Percentiles rank a stretch among this genome's conserved stretches.
Conservation (phyloP, 331 rosid species). For the Dryas integrifolia region DNA sequence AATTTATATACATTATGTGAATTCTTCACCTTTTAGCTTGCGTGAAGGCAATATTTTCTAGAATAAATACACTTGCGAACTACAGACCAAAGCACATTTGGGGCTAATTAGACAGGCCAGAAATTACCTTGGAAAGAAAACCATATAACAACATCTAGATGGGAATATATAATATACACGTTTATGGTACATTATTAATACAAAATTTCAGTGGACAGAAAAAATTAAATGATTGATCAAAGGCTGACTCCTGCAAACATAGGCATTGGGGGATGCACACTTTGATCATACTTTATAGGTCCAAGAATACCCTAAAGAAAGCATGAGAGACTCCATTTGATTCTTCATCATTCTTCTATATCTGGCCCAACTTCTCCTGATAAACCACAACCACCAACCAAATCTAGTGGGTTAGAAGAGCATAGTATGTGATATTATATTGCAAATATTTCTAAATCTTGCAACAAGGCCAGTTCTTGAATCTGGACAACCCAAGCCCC, state of each 20-base stretch:
- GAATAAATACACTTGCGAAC: not conserved
- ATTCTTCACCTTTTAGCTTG: not conserved
- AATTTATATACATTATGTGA: not conserved
- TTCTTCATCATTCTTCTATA: slow-evolving; percentile 34
- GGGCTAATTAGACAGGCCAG: not conserved
- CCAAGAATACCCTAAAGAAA: not conserved
- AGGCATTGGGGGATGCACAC: slow-evolving; percentile 1
- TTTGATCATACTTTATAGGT: slow-evolving; percentile 17
- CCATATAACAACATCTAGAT: not conserved
- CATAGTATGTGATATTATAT: not conserved
- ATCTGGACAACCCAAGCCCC: not conserved
- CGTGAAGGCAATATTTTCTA: not conserved
- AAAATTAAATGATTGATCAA: slow-evolving; percentile 4
- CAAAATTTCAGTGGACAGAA: slow-evolving; percentile 24
- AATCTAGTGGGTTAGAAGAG: slow-evolving; percentile 10
- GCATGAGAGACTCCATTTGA: slow-evolving; percentile 12
- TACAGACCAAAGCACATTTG: not conserved
- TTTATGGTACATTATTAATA: slow-evolving; percentile 17
- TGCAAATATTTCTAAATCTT: not conserved
- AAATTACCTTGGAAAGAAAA: not conserved
- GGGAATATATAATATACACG: not conserved
- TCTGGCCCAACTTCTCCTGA: slow-evolving; percentile 86
- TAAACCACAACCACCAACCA: slow-evolving; percentile 28
- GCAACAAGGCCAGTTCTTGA: not conserved
- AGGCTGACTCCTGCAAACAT: not conserved